Conservation (phyloP, 345 rosid genomes). For the Eucalyptus tenuipes region DNA sequence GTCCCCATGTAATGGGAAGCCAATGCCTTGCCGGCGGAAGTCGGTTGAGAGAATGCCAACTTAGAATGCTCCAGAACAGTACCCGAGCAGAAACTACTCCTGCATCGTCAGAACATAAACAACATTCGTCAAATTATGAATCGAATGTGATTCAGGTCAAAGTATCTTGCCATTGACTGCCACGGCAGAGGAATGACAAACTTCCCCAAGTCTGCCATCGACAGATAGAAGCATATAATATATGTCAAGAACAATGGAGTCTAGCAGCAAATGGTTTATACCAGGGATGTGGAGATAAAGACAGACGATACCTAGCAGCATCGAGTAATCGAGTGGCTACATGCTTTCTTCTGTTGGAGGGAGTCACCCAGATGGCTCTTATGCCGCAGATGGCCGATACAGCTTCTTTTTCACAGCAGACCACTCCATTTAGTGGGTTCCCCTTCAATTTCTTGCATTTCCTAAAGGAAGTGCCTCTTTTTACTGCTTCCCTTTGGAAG, state of each 20-base stretch:
- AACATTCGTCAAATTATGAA: background rate
- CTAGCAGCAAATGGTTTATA: too few species aligned
- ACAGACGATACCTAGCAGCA: constrained; percentile 45
- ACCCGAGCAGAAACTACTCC: constrained; percentile 50
- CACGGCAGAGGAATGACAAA: background rate
- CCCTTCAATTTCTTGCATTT: constrained; percentile 4
- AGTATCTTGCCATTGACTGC: fast-evolving
- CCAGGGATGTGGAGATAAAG: background rate
- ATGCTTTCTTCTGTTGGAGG: constrained; percentile 66
- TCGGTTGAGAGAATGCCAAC: constrained; percentile 78
- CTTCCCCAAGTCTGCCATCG: background rate
- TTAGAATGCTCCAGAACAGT: constrained; percentile 29
- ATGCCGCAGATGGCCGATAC: constrained; percentile 58
- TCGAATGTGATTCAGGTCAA: background rate
- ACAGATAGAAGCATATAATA: background rate
- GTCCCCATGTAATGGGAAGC: constrained; percentile 41
- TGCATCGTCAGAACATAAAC: constrained; percentile 1
- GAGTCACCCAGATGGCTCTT: constrained; percentile 87
- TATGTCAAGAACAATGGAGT: background rate
- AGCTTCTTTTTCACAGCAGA: constrained; percentile 43
- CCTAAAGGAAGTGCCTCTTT: constrained; percentile 7
- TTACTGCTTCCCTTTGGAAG: constrained; percentile 43
- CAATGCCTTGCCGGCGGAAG: constrained; percentile 52
- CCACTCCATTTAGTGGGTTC: constrained; percentile 20
- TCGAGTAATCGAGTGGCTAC: constrained; percentile 64